These are phyloP conservation scores for Mortierella sp. DNA, from an alignment of 371 early-diverging fungal genomes.

Conservation along the genomic window DNA sequence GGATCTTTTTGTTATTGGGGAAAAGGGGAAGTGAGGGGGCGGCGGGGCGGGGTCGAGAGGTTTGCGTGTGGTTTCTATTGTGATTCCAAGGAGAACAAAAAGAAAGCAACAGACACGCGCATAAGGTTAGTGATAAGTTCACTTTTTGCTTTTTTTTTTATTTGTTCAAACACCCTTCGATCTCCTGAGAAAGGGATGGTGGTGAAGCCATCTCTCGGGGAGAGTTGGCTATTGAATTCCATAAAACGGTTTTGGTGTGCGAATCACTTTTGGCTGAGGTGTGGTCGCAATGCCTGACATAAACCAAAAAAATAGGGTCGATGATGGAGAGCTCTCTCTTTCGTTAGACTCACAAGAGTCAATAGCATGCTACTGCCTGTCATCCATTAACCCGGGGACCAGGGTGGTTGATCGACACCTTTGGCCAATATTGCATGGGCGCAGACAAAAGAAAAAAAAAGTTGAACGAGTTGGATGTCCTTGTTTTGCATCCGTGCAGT, in stretches of 20 bases:
- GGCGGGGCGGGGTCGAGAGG: neutral
- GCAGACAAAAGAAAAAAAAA: neutral
- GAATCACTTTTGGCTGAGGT: no score
- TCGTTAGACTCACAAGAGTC: neutral
- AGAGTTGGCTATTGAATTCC: neutral
- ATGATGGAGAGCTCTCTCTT: neutral
- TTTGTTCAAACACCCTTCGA: neutral
- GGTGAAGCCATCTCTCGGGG: no score
- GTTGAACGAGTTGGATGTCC: neutral
- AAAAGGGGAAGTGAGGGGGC: neutral
- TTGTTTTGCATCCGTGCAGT: neutral
- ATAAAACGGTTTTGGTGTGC: no score
- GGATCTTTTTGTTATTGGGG: neutral
- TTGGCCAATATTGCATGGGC: neutral
- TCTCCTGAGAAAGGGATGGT: neutral
- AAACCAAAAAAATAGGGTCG: neutral
- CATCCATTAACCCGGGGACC: neutral
- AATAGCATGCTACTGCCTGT: neutral
- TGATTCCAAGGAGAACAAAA: neutral
- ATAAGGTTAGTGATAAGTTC: slow-evolving; percentile 4
- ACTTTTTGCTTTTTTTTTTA: neutral
- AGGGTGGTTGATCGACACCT: neutral
- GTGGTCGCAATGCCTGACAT: neutral
- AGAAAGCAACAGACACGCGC: neutral
- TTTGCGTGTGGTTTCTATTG: neutral